Percentiles rank a stretch among this genome's conserved stretches.
phyloP scores from a whole-genome alignment of 768 basidiomycete genomes.

The Hygrophoropsis aurantiaca region DNA sequence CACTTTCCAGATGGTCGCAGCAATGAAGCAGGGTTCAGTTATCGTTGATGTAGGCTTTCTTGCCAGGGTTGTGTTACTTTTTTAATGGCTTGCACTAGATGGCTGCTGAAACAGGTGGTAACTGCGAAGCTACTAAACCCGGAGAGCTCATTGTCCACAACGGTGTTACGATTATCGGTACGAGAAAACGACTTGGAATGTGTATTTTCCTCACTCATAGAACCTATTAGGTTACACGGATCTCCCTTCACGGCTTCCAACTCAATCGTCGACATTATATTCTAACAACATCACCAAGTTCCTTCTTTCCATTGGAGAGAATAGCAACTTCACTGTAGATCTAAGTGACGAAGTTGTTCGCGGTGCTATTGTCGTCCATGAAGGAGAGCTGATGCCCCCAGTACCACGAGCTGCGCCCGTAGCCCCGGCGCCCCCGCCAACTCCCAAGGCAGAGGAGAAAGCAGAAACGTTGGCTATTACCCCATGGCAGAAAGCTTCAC shows the following conservation, averaged over 20 bases:
- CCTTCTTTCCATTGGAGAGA: constrained; percentile 72
- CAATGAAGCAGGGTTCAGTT: constrained; percentile 92
- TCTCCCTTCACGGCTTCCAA: constrained; percentile 83
- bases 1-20: constrained; percentile 64
- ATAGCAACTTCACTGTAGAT: constrained; percentile 63
- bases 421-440: constrained; percentile 52
- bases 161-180: constrained; percentile 85
- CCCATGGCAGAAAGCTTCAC: constrained; percentile 80
- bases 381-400: constrained; percentile 65
- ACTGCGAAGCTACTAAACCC: constrained; percentile 79
- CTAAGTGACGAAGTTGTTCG: constrained; percentile 83
- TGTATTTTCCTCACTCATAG: constrained; percentile 3
- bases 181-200: constrained; percentile 12
- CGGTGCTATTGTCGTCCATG: constrained; percentile 73
- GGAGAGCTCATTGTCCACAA: constrained; percentile 67
- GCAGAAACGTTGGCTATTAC: constrained; percentile 60
- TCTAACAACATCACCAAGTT: constrained; percentile 93
- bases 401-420: constrained; percentile 68
- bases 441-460: constrained; percentile 46
- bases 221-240: constrained; percentile 68
- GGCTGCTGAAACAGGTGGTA: constrained; percentile 88
- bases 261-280: constrained; percentile 86
- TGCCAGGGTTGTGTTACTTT: constrained; percentile 10
- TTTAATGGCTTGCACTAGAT: constrained; percentile 18
- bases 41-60: constrained; percentile 60